Evolutionary conservation across 805 yeast species (phyloP).

Genomic region (Candida dendrica): DNA sequence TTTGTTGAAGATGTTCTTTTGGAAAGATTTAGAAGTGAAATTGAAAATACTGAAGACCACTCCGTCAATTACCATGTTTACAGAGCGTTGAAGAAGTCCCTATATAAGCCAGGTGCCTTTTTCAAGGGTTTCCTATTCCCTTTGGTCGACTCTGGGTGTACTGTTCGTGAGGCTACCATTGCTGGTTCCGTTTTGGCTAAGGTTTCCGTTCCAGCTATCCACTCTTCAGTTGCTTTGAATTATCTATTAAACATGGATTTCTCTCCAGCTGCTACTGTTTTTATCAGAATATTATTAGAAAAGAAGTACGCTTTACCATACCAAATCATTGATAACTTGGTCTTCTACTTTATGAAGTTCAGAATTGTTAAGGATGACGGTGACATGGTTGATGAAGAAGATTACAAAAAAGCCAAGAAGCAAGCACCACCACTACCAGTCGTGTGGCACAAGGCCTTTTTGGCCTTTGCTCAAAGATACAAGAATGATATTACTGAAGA

Average conservation of each 20-base stretch:
- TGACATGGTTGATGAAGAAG: slow-evolving; percentile 29
- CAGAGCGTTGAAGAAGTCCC: slow-evolving; percentile 83
- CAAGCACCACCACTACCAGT: slow-evolving; percentile 65
- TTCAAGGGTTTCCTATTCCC: slow-evolving; percentile 95
- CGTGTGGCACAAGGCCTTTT: slow-evolving; percentile 95
- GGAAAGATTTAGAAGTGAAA: slow-evolving; percentile 64
- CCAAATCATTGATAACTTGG: slow-evolving; percentile 91
- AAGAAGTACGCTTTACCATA: slow-evolving; percentile 96
- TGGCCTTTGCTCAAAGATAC: slow-evolving; percentile 91
- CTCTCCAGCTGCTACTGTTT: slow-evolving; percentile 82
- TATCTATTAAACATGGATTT: slow-evolving; percentile 78
- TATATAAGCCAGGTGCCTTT: slow-evolving; percentile 96
- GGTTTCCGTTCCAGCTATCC: slow-evolving; percentile 88
- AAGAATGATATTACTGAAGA: slow-evolving; percentile 98
- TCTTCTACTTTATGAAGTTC: slow-evolving; percentile 89
- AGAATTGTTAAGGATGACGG: slow-evolving; percentile 45
- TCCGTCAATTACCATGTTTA: slow-evolving; percentile 87
- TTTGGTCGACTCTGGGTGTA: slow-evolving; percentile 78
- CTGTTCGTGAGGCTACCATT: slow-evolving; percentile 90
- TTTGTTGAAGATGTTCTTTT: slow-evolving; percentile 63
- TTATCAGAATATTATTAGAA: slow-evolving; percentile 82
- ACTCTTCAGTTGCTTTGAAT: slow-evolving; percentile 91
- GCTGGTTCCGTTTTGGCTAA: slow-evolving; percentile 87
- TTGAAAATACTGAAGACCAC: slow-evolving; percentile 69
- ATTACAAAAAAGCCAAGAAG: slow-evolving; percentile 28